A percentile compares a stretch with the other conserved stretches of the same genome.
Conservation (phyloP, 2,329 filamentous ascomycete species). For the Cyphellophora europaea region DNA sequence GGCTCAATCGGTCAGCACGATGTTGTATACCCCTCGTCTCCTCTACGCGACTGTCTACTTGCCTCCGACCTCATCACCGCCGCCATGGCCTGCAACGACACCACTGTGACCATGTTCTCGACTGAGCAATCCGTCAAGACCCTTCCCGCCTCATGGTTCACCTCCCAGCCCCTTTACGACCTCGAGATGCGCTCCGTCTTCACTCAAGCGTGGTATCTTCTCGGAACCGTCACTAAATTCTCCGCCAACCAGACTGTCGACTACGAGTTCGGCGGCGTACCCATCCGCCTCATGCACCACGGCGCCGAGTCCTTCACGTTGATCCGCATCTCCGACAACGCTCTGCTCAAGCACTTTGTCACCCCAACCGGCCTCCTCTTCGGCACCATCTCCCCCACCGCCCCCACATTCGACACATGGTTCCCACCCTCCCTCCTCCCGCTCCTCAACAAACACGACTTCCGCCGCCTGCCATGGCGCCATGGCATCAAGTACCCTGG, state of each 20-base stretch:
- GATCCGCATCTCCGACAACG: conserved; percentile 15
- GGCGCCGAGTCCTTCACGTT: conserved; percentile 14
- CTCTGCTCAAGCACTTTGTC: conserved; percentile 28
- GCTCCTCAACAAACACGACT: conserved; percentile 41
- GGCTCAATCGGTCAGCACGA: no score
- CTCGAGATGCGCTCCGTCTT: conserved; percentile 42
- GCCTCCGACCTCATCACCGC: conserved; percentile 12
- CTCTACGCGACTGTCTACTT: no score
- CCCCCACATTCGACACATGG: conserved; percentile 43
- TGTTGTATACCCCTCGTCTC: no score
- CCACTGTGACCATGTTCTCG: background rate
- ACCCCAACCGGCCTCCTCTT: conserved; percentile 47
- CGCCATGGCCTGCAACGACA: conserved; percentile 4
- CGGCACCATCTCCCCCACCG: conserved; percentile 38
- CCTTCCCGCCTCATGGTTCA: conserved; percentile 45
- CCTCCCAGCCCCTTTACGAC: conserved; percentile 38
- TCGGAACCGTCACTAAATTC: conserved; percentile 44
- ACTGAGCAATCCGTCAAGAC: conserved; percentile 22
- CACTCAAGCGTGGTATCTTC: conserved; percentile 43
- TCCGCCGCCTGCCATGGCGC: conserved; percentile 43
- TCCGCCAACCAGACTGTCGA: conserved; percentile 29
- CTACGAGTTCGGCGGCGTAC: conserved; percentile 38
- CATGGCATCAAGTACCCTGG: conserved; percentile 47
- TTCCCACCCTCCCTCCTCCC: conserved; percentile 41
- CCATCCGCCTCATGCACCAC: conserved; percentile 8